phyloP scores from a whole-genome alignment of 768 basidiomycete species.

The Pleurotus salmoneostramineus region DNA sequence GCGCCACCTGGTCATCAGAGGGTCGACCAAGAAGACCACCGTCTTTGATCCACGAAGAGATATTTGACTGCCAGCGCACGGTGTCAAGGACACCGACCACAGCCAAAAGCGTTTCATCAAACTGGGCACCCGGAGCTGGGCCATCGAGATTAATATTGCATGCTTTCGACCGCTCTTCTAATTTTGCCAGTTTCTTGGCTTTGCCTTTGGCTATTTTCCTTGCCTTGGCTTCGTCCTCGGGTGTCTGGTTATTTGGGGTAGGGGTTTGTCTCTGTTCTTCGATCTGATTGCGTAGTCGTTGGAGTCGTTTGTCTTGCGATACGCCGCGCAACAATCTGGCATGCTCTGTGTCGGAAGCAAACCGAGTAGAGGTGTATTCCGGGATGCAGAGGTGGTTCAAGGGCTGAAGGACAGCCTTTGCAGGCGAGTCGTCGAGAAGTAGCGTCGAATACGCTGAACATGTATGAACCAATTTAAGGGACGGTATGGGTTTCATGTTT shows the following conservation, averaged over 20 bases:
- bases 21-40: conserved; percentile 38
- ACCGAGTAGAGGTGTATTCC: conserved; percentile 43
- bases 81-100: conserved; percentile 64
- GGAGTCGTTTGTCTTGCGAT: not conserved
- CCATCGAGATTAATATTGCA: not conserved
- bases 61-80: conserved; percentile 53
- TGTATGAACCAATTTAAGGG: conserved; percentile 4
- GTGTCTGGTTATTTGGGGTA: not conserved
- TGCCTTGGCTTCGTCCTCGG: not conserved
- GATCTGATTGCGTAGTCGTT: not conserved
- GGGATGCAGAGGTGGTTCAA: conserved; percentile 77
- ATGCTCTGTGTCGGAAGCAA: not conserved
- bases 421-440: conserved; percentile 54
- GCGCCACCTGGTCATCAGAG: not conserved
- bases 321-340: not conserved
- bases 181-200: not conserved
- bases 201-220: not conserved
- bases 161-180: not conserved
- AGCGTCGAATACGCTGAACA: conserved; percentile 44
- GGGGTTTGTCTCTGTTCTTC: not conserved
- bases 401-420: conserved; percentile 62
- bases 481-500: not conserved
- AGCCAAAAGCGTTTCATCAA: conserved; percentile 59
- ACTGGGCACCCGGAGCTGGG: conserved; percentile 11
- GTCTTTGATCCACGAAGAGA: conserved; percentile 63